Percentiles rank a stretch among this genome's conserved stretches.
Conservation (phyloP, 805 yeast species). For the Yueomyces sinensis region DNA sequence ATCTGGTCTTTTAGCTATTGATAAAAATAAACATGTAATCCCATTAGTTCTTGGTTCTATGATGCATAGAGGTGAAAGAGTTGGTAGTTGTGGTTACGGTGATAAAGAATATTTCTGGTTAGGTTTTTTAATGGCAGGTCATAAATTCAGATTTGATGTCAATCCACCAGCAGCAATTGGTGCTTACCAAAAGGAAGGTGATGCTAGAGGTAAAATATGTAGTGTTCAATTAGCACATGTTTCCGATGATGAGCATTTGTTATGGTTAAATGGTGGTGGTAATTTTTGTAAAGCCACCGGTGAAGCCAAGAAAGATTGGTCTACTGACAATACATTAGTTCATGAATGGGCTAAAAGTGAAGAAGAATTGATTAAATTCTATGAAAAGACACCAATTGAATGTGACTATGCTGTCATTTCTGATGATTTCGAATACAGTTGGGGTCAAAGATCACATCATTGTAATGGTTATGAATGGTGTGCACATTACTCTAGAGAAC, state of each 20-base stretch:
- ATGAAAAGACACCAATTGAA: slow-evolving; percentile 1
- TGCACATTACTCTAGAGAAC: background rate
- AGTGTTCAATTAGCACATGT: slow-evolving; percentile 21
- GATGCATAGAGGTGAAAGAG: slow-evolving; percentile 31
- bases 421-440: background rate
- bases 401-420: background rate
- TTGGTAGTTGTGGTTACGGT: slow-evolving; percentile 43
- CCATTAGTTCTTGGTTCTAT: slow-evolving; percentile 33
- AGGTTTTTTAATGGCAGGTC: slow-evolving; percentile 33
- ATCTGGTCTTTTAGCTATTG: slow-evolving; percentile 32
- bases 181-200: slow-evolving; percentile 1
- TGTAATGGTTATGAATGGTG: background rate
- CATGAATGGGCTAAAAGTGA: background rate
- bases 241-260: slow-evolving; percentile 7
- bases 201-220: slow-evolving; percentile 8
- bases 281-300: slow-evolving; percentile 12
- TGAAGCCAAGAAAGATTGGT: background rate
- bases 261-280: slow-evolving; percentile 25
- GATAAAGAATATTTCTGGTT: slow-evolving; percentile 70
- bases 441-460: background rate
- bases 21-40: slow-evolving; percentile 31
- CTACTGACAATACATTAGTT: background rate
- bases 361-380: slow-evolving; percentile 2
- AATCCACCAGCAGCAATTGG: slow-evolving; percentile 22
- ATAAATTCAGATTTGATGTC: slow-evolving; percentile 24